Percentiles rank a stretch among this genome's conserved stretches.
Conservation (phyloP, 345 rosid species). For the Pseudoturritis turrita region DNA sequence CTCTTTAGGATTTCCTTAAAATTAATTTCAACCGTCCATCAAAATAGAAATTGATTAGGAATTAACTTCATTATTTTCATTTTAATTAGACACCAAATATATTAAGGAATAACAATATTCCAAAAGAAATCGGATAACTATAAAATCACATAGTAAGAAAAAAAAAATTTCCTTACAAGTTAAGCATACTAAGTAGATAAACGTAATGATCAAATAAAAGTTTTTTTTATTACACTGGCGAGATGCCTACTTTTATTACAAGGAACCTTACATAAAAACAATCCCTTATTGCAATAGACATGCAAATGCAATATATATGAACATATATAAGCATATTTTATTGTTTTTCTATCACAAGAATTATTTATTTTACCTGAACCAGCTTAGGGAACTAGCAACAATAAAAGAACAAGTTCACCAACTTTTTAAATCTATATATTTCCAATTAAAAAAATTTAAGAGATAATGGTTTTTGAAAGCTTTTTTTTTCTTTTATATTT, state of each 20-base stretch:
- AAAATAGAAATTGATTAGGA: no score
- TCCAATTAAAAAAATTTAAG: constrained; percentile 11
- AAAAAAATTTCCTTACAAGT: no score
- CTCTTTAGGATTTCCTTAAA: no score
- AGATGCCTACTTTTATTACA: constrained; percentile 23
- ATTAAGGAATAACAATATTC: no score
- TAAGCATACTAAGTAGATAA: background rate
- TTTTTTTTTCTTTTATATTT: background rate
- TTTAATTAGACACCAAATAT: no score
- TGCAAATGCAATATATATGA: constrained; percentile 24
- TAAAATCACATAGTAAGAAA: no score
- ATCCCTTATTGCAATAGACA: constrained; percentile 21
- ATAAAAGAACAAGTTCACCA: constrained; percentile 22
- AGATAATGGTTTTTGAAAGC: background rate
- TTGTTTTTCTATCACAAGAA: constrained; percentile 21
- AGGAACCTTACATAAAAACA: constrained; percentile 19
- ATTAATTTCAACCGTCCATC: no score
- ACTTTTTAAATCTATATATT: constrained; percentile 8
- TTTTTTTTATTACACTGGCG: background rate
- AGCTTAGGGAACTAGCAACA: constrained; percentile 11
- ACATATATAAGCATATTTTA: constrained; percentile 19
- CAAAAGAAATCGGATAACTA: no score
- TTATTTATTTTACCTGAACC: constrained; percentile 18
- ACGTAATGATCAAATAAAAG: background rate
- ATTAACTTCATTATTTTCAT: no score